These are phyloP conservation scores for Coemansia guatemalensis DNA, from an alignment of 192 early-diverging fungal species.

Conservation along the genomic window DNA sequence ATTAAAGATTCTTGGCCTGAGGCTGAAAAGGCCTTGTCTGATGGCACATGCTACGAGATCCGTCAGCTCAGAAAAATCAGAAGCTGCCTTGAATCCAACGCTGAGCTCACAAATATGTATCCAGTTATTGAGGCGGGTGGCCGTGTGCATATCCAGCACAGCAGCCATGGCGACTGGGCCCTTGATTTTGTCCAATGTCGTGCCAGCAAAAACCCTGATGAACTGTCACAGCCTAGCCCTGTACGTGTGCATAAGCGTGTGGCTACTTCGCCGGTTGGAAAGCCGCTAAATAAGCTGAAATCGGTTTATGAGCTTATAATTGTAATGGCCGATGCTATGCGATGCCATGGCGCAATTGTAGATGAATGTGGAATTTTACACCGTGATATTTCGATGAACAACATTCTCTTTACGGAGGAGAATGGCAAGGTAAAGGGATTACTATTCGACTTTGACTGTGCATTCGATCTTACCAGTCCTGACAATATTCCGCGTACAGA, in stretches of 20 bases:
- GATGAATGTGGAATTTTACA: constrained; percentile 12
- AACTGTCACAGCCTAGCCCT: too few species aligned
- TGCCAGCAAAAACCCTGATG: too few species aligned
- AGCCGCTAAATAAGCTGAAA: background rate
- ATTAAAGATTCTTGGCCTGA: constrained; percentile 11
- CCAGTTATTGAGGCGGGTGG: background rate
- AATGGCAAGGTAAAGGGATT: constrained; percentile 3
- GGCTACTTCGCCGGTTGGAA: constrained; percentile 2
- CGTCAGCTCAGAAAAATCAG: too few species aligned
- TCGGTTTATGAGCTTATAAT: constrained; percentile 20
- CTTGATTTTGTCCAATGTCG: too few species aligned
- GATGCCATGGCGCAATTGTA: constrained; percentile 7
- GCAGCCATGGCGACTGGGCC: too few species aligned
- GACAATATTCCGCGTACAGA: background rate
- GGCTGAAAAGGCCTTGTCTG: too few species aligned
- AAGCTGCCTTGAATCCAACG: too few species aligned
- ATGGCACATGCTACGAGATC: too few species aligned
- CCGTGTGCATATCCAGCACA: background rate
- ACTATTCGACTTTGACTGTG: constrained; percentile 25
- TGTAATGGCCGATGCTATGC: constrained; percentile 18
- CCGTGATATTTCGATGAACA: constrained; percentile 31
- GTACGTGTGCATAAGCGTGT: constrained; percentile 6
- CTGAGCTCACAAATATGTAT: background rate
- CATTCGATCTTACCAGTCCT: background rate
- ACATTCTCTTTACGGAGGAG: constrained; percentile 8